Conservation (phyloP, 2,329 filamentous ascomycete genomes). For the Cryphonectria parasitica region DNA sequence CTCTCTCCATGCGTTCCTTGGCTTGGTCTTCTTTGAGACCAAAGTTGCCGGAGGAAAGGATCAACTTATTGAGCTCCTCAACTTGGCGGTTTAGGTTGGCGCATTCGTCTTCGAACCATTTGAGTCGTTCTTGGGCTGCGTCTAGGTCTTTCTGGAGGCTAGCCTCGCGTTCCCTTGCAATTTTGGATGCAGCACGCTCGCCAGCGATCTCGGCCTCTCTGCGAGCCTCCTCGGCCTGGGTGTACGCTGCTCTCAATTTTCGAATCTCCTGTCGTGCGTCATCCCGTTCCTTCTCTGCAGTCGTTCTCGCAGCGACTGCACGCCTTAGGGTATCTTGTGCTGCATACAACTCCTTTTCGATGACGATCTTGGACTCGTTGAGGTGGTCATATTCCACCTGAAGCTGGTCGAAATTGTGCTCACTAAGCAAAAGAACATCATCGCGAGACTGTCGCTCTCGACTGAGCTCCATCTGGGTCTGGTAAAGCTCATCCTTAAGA, state of each 20-base stretch:
- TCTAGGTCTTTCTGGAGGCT: slow-evolving; percentile 81
- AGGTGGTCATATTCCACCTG: slow-evolving; percentile 84
- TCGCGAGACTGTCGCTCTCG: slow-evolving; percentile 91
- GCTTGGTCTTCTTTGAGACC: slow-evolving; percentile 89
- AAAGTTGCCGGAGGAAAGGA: slow-evolving; percentile 87
- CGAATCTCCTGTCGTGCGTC: slow-evolving; percentile 87
- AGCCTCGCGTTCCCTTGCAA: slow-evolving; percentile 79
- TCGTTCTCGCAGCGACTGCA: slow-evolving; percentile 77
- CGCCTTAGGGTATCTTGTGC: slow-evolving; percentile 90
- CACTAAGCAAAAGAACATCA: slow-evolving; percentile 86
- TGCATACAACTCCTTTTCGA: slow-evolving; percentile 96
- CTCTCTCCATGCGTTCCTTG: slow-evolving; percentile 89
- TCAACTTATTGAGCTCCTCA: slow-evolving; percentile 83
- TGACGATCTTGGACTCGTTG: slow-evolving; percentile 94
- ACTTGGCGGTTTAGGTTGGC: slow-evolving; percentile 77
- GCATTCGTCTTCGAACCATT: slow-evolving; percentile 80
- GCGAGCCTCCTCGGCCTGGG: slow-evolving; percentile 83
- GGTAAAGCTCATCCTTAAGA: slow-evolving; percentile 82
- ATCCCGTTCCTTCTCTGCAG: slow-evolving; percentile 85
- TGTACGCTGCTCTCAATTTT: slow-evolving; percentile 79
- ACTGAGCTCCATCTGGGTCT: slow-evolving; percentile 85
- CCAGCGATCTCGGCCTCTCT: slow-evolving; percentile 79
- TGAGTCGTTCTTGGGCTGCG: slow-evolving; percentile 73
- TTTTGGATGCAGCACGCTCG: slow-evolving; percentile 76
- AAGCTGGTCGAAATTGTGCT: slow-evolving; percentile 82